Conservation (phyloP, 2,329 filamentous ascomycete species). For the Ploettnerulaceae sp. region DNA sequence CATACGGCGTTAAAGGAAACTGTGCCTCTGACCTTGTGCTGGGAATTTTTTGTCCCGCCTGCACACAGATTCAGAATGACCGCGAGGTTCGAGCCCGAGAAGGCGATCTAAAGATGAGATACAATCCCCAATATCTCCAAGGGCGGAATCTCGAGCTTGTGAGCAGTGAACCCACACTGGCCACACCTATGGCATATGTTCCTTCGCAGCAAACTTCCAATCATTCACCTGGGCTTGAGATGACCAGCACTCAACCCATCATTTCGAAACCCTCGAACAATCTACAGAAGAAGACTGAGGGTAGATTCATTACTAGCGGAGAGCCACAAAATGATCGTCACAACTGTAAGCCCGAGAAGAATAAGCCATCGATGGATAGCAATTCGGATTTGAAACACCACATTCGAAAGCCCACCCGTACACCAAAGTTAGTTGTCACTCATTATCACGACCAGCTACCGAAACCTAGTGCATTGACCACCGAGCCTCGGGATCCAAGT, state of each 20-base stretch:
- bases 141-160: background rate
- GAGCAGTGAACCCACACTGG: constrained; percentile 11
- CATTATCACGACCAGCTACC: background rate
- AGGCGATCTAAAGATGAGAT: constrained; percentile 21
- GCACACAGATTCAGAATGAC: constrained; percentile 41
- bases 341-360: background rate
- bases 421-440: constrained; percentile 3
- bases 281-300: constrained; percentile 2
- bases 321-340: background rate
- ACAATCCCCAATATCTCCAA: constrained; percentile 1
- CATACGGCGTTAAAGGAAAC: constrained; percentile 40
- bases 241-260: background rate
- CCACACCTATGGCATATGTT: constrained; percentile 24
- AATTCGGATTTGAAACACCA: background rate
- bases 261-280: background rate
- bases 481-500: background rate
- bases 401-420: background rate
- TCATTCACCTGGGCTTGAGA: background rate
- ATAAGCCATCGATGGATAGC: background rate
- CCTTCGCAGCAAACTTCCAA: constrained; percentile 5
- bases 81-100: constrained; percentile 41
- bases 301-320: background rate
- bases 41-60: constrained; percentile 39
- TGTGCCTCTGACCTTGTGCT: constrained; percentile 34
- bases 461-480: background rate